Percentiles rank a stretch among this genome's conserved stretches.
phyloP scores from a whole-genome alignment of 805 yeast species.

The Lipomyces anomalus region DNA sequence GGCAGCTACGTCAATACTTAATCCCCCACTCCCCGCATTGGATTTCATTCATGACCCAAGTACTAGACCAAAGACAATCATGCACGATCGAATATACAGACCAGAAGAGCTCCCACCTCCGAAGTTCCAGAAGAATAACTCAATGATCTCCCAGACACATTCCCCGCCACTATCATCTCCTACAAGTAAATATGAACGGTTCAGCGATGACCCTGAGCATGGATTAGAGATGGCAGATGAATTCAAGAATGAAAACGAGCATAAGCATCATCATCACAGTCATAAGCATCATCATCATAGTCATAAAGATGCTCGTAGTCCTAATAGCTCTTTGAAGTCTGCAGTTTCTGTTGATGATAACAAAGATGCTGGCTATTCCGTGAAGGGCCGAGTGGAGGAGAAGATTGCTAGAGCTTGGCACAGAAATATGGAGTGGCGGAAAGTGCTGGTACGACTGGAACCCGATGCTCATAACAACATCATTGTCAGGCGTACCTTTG shows the following conservation, averaged over 20 bases:
- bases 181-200: no score
- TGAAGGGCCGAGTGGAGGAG: constrained; percentile 53
- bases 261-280: no score
- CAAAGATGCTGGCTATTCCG: constrained; percentile 30
- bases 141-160: no score
- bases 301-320: no score
- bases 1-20: constrained; percentile 67
- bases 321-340: no score
- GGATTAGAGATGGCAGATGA: no score
- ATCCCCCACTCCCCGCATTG: constrained; percentile 74
- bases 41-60: constrained; percentile 64
- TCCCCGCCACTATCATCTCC: no score
- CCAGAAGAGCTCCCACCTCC: constrained; percentile 70
- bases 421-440: constrained; percentile 77
- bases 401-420: constrained; percentile 87
- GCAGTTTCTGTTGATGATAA: no score
- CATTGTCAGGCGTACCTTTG: constrained; percentile 77
- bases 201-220: no score
- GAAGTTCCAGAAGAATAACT: no score
- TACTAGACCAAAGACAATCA: constrained; percentile 56
- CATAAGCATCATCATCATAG: no score
- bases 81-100: constrained; percentile 75
- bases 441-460: constrained; percentile 73
- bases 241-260: no score
- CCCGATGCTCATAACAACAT: constrained; percentile 97